Percentiles rank a stretch among this genome's conserved stretches.
Conservation (phyloP, 768 basidiomycete genomes). For the Amanita rimosa region DNA sequence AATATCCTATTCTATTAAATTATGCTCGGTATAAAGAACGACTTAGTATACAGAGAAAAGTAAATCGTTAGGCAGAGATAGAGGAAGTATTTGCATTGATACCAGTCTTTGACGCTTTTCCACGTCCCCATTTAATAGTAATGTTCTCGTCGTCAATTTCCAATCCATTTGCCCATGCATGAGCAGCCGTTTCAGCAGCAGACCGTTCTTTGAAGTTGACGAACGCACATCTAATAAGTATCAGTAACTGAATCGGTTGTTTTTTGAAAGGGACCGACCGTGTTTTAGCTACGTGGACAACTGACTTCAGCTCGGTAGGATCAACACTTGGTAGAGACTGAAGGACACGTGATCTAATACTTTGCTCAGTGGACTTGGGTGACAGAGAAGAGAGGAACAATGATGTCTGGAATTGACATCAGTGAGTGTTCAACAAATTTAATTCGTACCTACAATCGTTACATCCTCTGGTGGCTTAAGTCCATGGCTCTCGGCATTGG, state of each 20-base stretch:
- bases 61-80: not conserved
- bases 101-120: slow-evolving; percentile 31
- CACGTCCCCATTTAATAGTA: slow-evolving; percentile 83
- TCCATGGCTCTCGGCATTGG: slow-evolving; percentile 73
- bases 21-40: not conserved
- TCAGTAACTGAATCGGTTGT: not conserved
- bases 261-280: slow-evolving; percentile 29
- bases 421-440: not conserved
- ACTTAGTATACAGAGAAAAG: not conserved
- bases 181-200: slow-evolving; percentile 81
- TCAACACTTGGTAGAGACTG: slow-evolving; percentile 54
- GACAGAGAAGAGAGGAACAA: slow-evolving; percentile 79
- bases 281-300: slow-evolving; percentile 79
- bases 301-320: slow-evolving; percentile 61
- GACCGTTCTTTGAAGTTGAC: slow-evolving; percentile 81
- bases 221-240: slow-evolving; percentile 69
- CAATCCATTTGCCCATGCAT: slow-evolving; percentile 84
- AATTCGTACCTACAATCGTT: slow-evolving; percentile 52
- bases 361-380: slow-evolving; percentile 54
- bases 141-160: slow-evolving; percentile 73
- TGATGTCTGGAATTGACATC: slow-evolving; percentile 45
- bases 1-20: slow-evolving; percentile 10
- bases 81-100: not conserved
- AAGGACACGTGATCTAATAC: slow-evolving; percentile 61
- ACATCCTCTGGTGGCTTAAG: slow-evolving; percentile 84